Conservation (phyloP, 1,284 basidiomycete genomes). For the Heterobasidion occidentale region DNA sequence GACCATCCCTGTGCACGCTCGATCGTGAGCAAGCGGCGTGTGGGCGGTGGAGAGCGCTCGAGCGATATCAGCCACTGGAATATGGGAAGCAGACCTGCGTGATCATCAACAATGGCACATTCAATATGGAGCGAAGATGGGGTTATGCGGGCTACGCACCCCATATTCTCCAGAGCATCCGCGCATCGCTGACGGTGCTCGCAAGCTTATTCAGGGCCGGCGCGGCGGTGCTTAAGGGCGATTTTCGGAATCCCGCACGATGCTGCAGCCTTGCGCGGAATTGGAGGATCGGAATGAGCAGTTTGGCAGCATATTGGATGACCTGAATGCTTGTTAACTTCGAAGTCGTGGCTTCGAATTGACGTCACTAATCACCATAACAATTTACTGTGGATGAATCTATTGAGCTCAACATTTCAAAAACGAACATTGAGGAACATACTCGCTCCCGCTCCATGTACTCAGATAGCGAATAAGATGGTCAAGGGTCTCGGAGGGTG, state of each 20-base stretch:
- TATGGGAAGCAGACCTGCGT: slow-evolving; percentile 63
- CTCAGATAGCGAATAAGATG: slow-evolving; percentile 67
- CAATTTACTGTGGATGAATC: slow-evolving; percentile 45
- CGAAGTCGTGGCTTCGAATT: not conserved
- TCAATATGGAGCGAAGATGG: slow-evolving; percentile 1
- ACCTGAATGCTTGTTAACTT: slow-evolving; percentile 31
- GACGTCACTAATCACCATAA: slow-evolving; percentile 45
- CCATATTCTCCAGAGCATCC: slow-evolving; percentile 70
- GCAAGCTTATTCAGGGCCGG: slow-evolving; percentile 47
- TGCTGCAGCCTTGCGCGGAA: slow-evolving; percentile 63
- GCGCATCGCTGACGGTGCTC: slow-evolving; percentile 53
- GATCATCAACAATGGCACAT: not conserved
- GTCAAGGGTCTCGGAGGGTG: slow-evolving; percentile 53
- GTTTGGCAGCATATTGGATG: slow-evolving; percentile 62
- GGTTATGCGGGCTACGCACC: slow-evolving; percentile 34
- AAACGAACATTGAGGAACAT: slow-evolving; percentile 24
- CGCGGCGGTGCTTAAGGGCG: slow-evolving; percentile 44
- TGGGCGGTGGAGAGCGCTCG: slow-evolving; percentile 61
- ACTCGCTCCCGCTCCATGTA: slow-evolving; percentile 82
- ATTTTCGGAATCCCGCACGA: slow-evolving; percentile 44
- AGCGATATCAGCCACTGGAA: slow-evolving; percentile 71
- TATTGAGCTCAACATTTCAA: slow-evolving; percentile 1
- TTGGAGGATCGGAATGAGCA: slow-evolving; percentile 56
- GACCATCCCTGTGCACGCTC: slow-evolving; percentile 80
- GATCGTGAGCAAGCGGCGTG: slow-evolving; percentile 61